phyloP scores from a whole-genome alignment of 2,329 filamentous ascomycete genomes.

The Neonectria faginata region DNA sequence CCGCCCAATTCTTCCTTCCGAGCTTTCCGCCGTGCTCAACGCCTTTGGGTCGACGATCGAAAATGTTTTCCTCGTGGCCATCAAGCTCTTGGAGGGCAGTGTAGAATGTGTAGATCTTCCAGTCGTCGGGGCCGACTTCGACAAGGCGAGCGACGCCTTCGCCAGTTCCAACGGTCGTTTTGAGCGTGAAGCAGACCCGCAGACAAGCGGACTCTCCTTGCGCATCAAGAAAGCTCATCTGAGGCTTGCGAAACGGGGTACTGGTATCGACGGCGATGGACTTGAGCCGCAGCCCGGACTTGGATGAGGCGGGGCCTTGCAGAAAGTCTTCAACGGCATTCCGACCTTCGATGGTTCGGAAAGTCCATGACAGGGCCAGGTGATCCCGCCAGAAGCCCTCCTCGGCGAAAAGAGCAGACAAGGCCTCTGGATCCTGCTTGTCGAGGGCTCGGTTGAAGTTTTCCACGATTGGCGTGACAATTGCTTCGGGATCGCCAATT shows the following conservation, averaged over 20 bases:
- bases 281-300: conserved; percentile 53
- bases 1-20: conserved; percentile 70
- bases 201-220: conserved; percentile 62
- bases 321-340: conserved; percentile 56
- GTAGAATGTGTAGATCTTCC: conserved; percentile 74
- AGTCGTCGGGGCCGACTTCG: conserved; percentile 54
- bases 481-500: background rate
- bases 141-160: conserved; percentile 67
- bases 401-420: conserved; percentile 48
- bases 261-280: conserved; percentile 57
- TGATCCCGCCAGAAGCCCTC: conserved; percentile 70
- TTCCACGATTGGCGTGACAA: conserved; percentile 38
- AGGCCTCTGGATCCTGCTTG: conserved; percentile 48
- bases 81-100: conserved; percentile 68
- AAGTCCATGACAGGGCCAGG: conserved; percentile 66
- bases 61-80: conserved; percentile 63
- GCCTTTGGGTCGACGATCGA: conserved; percentile 64
- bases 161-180: conserved; percentile 66
- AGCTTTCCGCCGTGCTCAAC: conserved; percentile 65
- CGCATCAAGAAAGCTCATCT: conserved; percentile 60
- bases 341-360: conserved; percentile 61
- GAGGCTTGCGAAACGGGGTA: conserved; percentile 57
- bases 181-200: conserved; percentile 66
- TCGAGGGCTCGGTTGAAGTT: conserved; percentile 56
- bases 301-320: background rate